Base-by-base conservation (phyloP, 371 early-diverging fungal genomes). In the Blastocladiella emersonii region DNA sequence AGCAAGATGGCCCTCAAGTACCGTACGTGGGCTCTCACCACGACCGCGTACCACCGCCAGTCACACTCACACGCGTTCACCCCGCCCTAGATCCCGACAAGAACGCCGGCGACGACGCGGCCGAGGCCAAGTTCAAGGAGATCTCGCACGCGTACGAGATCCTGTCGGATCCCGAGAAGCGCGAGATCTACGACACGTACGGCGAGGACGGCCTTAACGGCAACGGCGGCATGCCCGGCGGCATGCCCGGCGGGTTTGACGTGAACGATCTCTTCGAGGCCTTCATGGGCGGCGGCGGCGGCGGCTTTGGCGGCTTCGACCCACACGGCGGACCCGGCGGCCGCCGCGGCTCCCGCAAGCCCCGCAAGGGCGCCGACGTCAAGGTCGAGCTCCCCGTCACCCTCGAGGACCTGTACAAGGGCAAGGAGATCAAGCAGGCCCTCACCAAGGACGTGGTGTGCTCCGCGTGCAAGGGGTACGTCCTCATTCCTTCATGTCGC, bases 1-100 rank as follows among this genome's bases (percentile, higher is more conserved):
- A 51, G 92, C 63, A 91, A 88, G 71, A 72, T 95, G 45, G 97
- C 98, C 34, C 80, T 91, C 63, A 86, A 86, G 66, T 92, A 90
- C 76, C 99, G 45, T 44, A 44, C 45, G 45, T 21, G 45, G 3
- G 19, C 21, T 44, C 45, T 44, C 39, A 13, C 13, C 8, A 39
- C 39, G 39, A 39, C 13, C 8, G 5, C 13, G 5, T 39, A 5
- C 13, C 8, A 39, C 39, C 13, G n/a, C n/a, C n/a, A n/a, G n/a
- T n/a, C n/a, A n/a, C n/a, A n/a, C n/a, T n/a, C n/a, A 39, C 39
- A 39, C 39, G 5, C 13, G 39, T 39, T 13, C 13, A 5, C 8
- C 13, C 13, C 8, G 5, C 13, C 39, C 13, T 21, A 44, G 45
- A 99, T 69, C 98, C 92, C 53, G 97, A 94, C 76, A 92, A 92